Percentiles rank a stretch among this genome's conserved stretches.
Evolutionary conservation across 2,329 filamentous ascomycete genomes (phyloP).

Genomic region (Fonsecaea nubica): DNA sequence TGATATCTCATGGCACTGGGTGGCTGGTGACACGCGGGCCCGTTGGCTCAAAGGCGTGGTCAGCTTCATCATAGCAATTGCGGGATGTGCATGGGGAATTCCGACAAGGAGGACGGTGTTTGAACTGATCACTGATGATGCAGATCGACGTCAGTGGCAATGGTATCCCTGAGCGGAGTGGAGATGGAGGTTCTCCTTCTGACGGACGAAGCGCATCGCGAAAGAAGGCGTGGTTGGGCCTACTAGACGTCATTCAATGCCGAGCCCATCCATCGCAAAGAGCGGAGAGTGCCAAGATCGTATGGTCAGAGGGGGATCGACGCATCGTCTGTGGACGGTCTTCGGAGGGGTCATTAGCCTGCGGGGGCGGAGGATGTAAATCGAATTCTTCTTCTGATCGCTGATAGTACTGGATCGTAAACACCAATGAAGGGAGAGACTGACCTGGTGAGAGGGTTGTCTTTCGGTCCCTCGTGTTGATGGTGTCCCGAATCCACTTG

Average conservation of each 20-base stretch:
- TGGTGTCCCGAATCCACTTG: constrained; percentile 15
- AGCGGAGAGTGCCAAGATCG: constrained; percentile 13
- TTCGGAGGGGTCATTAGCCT: neutral
- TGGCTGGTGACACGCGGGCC: constrained; percentile 15
- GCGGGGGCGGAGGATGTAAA: constrained; percentile 5
- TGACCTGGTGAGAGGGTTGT: neutral
- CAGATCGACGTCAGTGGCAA: constrained; percentile 35
- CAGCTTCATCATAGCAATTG: constrained; percentile 21
- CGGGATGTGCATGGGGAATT: constrained; percentile 1
- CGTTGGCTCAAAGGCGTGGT: constrained; percentile 10
- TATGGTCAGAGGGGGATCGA: constrained; percentile 3
- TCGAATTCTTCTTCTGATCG: neutral
- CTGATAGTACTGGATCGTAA: neutral
- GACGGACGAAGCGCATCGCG: neutral
- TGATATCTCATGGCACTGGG: neutral
- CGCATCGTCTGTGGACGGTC: neutral
- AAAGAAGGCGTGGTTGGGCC: constrained; percentile 2
- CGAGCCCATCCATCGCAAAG: neutral
- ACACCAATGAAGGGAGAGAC: constrained; percentile 8
- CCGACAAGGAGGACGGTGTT: neutral
- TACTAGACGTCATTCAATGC: constrained; percentile 5
- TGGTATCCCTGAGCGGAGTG: constrained; percentile 1
- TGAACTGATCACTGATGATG: constrained; percentile 11
- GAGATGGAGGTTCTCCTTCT: neutral
- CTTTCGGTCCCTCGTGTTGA: constrained; percentile 19